A percentile compares a stretch with the other conserved stretches of the same genome.
These are phyloP conservation scores for Fusarium pseudograminearum DNA, from an alignment of 2,329 filamentous ascomycete genomes.

Conservation along the genomic window DNA sequence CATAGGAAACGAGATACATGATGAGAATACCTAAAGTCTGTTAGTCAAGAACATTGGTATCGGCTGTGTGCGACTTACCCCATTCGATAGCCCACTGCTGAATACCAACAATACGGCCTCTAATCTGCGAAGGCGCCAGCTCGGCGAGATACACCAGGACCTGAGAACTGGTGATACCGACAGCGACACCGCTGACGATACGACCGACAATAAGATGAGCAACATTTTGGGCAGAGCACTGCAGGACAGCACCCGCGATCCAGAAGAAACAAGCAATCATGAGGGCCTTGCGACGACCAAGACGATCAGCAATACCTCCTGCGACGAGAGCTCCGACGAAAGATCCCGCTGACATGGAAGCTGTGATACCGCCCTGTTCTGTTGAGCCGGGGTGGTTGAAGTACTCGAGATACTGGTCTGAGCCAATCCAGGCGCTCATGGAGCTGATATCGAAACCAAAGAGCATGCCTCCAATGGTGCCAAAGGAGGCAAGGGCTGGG, in stretches of 20 bases:
- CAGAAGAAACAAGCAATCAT: constrained; percentile 62
- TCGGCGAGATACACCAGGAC: constrained; percentile 77
- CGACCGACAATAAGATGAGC: constrained; percentile 66
- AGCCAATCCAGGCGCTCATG: constrained; percentile 68
- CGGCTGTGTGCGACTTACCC: constrained; percentile 35
- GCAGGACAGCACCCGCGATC: constrained; percentile 70
- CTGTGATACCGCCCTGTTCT: constrained; percentile 63
- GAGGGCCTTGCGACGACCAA: constrained; percentile 59
- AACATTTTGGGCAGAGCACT: constrained; percentile 69
- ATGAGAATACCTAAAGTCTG: constrained; percentile 69
- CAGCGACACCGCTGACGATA: constrained; percentile 72
- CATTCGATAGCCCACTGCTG: constrained; percentile 82
- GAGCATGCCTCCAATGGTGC: constrained; percentile 58
- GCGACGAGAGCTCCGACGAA: constrained; percentile 60
- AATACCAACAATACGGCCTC: constrained; percentile 75
- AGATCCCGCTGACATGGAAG: constrained; percentile 62
- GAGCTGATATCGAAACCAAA: constrained; percentile 70
- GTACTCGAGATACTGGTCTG: constrained; percentile 63
- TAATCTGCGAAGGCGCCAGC: constrained; percentile 66
- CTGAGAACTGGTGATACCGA: constrained; percentile 75
- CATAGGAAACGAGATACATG: constrained; percentile 77
- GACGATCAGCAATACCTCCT: constrained; percentile 60
- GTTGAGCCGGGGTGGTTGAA: constrained; percentile 61
- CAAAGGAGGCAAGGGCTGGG: constrained; percentile 53
- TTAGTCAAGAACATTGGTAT: not conserved